phyloP scores from a whole-genome alignment of 2,329 filamentous ascomycete species.

The Shiraia sp. region DNA sequence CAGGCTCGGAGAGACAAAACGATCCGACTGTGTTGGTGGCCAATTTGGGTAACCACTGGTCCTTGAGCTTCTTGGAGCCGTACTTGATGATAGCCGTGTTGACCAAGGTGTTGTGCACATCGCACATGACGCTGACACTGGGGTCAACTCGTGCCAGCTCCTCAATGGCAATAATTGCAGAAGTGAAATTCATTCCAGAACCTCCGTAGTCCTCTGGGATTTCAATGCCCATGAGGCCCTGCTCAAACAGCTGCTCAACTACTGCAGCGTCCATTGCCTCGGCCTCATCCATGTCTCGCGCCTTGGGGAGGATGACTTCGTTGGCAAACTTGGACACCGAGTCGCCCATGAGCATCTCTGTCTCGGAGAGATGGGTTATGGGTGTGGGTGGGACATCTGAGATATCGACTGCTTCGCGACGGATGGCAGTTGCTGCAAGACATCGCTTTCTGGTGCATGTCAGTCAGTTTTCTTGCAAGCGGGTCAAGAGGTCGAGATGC shows the following conservation, averaged over 20 bases:
- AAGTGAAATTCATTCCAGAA: conserved; percentile 97
- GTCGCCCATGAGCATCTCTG: conserved; percentile 86
- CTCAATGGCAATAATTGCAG: conserved; percentile 94
- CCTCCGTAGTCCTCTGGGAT: conserved; percentile 97
- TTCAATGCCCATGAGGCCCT: conserved; percentile 95
- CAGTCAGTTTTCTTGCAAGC: conserved; percentile 4
- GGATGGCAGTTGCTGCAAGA: conserved; percentile 47
- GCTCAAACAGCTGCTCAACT: conserved; percentile 93
- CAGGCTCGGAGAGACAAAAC: conserved; percentile 91
- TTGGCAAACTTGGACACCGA: conserved; percentile 87
- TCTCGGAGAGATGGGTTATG: conserved; percentile 89
- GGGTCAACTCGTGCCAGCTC: conserved; percentile 93
- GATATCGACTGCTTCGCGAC: conserved; percentile 54
- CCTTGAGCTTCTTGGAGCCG: conserved; percentile 75
- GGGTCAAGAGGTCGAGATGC: background rate
- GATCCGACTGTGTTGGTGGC: conserved; percentile 87
- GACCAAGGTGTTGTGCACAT: conserved; percentile 97
- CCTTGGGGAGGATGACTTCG: conserved; percentile 86
- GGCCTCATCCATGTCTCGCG: conserved; percentile 95
- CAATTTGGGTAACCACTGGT: conserved; percentile 85
- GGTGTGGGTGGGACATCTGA: conserved; percentile 83
- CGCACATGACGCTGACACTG: conserved; percentile 90
- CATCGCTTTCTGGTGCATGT: conserved; percentile 40
- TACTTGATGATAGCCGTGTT: conserved; percentile 91
- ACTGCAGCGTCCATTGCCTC: conserved; percentile 88